Evolutionary conservation across 2,329 filamentous ascomycete genomes (phyloP).

Genomic region (Aspergillus neoniger): DNA sequence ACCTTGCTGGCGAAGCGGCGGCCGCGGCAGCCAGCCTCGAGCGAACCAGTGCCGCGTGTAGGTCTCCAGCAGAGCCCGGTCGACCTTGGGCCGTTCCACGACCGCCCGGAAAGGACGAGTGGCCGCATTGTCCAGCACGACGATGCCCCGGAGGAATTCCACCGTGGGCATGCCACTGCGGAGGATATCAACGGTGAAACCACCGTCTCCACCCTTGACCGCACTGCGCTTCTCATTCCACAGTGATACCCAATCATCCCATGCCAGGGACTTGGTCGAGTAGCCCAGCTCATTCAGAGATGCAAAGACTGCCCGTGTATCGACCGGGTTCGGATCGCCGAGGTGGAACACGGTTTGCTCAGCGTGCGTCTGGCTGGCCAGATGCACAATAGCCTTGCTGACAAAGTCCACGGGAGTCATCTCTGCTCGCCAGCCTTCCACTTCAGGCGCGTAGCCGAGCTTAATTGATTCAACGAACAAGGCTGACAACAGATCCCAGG

Average conservation of each 20-base stretch:
- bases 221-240: slow-evolving; percentile 72
- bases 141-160: slow-evolving; percentile 69
- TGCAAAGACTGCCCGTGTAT: slow-evolving; percentile 66
- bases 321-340: slow-evolving; percentile 70
- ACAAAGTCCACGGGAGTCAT: slow-evolving; percentile 86
- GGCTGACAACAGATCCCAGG: slow-evolving; percentile 75
- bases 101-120: slow-evolving; percentile 62
- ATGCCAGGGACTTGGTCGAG: slow-evolving; percentile 64
- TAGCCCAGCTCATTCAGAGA: slow-evolving; percentile 69
- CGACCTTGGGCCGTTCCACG: slow-evolving; percentile 68
- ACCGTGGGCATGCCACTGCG: slow-evolving; percentile 77
- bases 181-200: slow-evolving; percentile 77
- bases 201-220: slow-evolving; percentile 66
- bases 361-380: slow-evolving; percentile 64
- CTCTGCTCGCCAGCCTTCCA: slow-evolving; percentile 74
- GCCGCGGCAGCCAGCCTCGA: slow-evolving; percentile 70
- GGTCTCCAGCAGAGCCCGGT: slow-evolving; percentile 69
- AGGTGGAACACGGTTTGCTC: slow-evolving; percentile 71
- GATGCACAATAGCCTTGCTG: slow-evolving; percentile 69
- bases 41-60: slow-evolving; percentile 81
- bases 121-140: slow-evolving; percentile 70
- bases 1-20: slow-evolving; percentile 57
- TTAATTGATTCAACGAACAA: slow-evolving; percentile 75
- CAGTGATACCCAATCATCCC: slow-evolving; percentile 72
- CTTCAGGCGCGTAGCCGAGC: slow-evolving; percentile 68